Conservation (phyloP, 2,329 filamentous ascomycete species). For the Xylaria arbuscula region DNA sequence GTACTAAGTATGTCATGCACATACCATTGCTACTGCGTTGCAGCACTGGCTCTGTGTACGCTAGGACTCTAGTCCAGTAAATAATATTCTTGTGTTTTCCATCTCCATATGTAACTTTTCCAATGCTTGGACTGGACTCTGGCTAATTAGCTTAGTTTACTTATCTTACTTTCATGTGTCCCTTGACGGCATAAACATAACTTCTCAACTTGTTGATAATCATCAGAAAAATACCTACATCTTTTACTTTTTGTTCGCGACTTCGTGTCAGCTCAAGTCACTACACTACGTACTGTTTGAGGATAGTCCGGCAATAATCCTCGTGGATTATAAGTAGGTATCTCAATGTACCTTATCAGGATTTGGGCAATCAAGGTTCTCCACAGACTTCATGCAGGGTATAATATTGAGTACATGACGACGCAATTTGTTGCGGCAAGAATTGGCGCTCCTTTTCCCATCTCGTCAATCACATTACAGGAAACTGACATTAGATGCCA, state of each 20-base stretch:
- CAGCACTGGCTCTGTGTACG: constrained; percentile 8
- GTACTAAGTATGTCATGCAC: constrained; percentile 19
- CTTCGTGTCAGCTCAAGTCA: not conserved
- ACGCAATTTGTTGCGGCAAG: constrained; percentile 12
- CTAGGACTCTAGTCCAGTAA: not conserved
- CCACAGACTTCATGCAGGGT: constrained; percentile 12
- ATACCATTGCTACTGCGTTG: constrained; percentile 4
- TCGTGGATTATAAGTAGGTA: not conserved
- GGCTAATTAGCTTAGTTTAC: constrained; percentile 24
- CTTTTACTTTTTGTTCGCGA: not conserved
- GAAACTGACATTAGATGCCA: constrained; percentile 2
- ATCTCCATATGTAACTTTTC: not conserved
- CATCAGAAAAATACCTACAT: not conserved
- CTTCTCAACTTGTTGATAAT: no score
- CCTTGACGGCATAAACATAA: no score
- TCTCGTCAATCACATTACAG: constrained; percentile 19
- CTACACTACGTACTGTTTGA: not conserved
- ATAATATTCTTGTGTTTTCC: not conserved
- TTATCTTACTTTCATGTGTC: no score
- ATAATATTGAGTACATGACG: constrained; percentile 2
- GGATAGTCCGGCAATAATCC: constrained; percentile 14
- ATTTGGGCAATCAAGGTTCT: constrained; percentile 18
- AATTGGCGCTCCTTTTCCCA: constrained; percentile 3
- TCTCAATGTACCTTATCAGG: not conserved
- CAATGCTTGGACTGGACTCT: not conserved